A percentile compares a stretch with the other conserved stretches of the same genome.
These are phyloP conservation scores for Fusarium sp. DNA, from an alignment of 2,329 filamentous ascomycete species.

Conservation along the genomic window DNA sequence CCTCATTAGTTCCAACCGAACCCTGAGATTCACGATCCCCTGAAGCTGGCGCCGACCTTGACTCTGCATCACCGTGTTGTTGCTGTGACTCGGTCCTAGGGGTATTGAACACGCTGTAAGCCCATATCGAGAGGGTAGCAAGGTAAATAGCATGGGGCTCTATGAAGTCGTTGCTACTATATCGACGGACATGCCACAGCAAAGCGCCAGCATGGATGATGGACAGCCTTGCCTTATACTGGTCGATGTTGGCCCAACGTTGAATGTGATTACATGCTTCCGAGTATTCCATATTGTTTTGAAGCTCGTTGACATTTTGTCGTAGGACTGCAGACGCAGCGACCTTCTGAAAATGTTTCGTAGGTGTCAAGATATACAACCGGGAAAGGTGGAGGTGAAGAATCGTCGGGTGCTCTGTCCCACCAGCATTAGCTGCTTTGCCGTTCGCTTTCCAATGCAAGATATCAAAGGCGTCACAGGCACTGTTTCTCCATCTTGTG, in stretches of 20 bases:
- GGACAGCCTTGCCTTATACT: conserved; percentile 33
- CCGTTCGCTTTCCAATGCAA: conserved; percentile 35
- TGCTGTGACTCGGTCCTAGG: not conserved
- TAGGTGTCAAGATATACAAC: conserved; percentile 23
- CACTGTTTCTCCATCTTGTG: conserved; percentile 34
- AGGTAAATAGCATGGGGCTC: conserved; percentile 30
- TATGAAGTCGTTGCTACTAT: conserved; percentile 24
- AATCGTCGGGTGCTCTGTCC: conserved; percentile 33
- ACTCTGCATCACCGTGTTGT: not conserved
- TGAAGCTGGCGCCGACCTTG: not conserved
- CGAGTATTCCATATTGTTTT: not conserved
- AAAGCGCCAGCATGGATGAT: conserved; percentile 30
- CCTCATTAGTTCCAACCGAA: not conserved
- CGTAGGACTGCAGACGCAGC: not conserved
- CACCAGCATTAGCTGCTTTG: conserved; percentile 26
- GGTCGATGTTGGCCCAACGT: conserved; percentile 31
- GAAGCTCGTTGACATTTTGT: too few species aligned
- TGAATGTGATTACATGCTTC: conserved; percentile 19
- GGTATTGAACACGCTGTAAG: conserved; percentile 22
- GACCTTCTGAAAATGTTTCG: conserved; percentile 23
- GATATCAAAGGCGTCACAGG: conserved; percentile 32
- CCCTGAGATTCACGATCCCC: not conserved
- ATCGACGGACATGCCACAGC: conserved; percentile 33
- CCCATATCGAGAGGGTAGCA: conserved; percentile 26
- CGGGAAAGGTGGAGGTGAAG: conserved; percentile 35